These are phyloP conservation scores for Sutorius australiensis DNA, from an alignment of 768 basidiomycete genomes.

Conservation along the genomic window DNA sequence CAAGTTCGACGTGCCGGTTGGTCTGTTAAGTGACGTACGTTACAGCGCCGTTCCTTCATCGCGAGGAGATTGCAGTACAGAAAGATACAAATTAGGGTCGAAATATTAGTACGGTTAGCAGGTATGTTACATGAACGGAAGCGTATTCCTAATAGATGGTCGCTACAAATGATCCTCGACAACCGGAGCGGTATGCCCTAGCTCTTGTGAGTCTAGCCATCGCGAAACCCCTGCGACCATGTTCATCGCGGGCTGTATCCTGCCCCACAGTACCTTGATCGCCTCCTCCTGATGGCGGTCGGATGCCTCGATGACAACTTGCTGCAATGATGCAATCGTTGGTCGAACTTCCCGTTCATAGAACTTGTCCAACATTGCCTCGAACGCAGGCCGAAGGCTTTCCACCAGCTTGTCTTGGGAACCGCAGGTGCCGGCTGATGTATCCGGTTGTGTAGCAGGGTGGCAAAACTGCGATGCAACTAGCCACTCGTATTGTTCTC, in stretches of 20 bases:
- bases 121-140: slow-evolving; percentile 18
- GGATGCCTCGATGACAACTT: slow-evolving; percentile 9
- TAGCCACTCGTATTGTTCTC: slow-evolving; percentile 15
- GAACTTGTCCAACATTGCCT: slow-evolving; percentile 18
- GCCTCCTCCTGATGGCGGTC: slow-evolving; percentile 22
- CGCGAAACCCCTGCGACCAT: slow-evolving; percentile 28
- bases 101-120: background rate
- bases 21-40: slow-evolving; percentile 20
- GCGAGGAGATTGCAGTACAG: background rate
- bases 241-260: slow-evolving; percentile 30
- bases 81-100: background rate
- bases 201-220: slow-evolving; percentile 31
- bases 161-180: background rate
- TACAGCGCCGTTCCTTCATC: slow-evolving; percentile 27
- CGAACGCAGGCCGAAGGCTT: slow-evolving; percentile 17
- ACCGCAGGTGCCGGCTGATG: background rate
- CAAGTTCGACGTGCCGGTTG: slow-evolving; percentile 1
- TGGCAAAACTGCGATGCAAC: slow-evolving; percentile 6
- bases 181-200: slow-evolving; percentile 18
- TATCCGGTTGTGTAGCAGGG: background rate
- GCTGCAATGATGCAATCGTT: slow-evolving; percentile 12
- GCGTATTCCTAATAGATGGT: background rate
- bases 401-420: slow-evolving; percentile 16
- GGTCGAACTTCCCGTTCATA: slow-evolving; percentile 24
- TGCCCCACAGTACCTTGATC: slow-evolving; percentile 24